phyloP scores from a whole-genome alignment of 768 basidiomycete species.

The Boletellus ananas region DNA sequence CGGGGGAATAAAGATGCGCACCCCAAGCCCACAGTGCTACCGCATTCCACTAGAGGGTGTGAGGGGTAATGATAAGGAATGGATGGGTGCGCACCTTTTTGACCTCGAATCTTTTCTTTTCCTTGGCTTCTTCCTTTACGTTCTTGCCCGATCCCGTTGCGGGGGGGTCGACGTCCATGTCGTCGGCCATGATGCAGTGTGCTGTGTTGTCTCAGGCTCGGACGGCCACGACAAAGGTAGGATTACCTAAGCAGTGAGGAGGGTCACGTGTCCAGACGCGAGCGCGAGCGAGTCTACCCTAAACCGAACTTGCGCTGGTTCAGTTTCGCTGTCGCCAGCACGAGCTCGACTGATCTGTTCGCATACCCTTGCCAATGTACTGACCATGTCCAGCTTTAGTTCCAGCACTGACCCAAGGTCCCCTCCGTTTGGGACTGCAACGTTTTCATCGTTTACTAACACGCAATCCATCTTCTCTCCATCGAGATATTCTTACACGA shows the following conservation, averaged over 20 bases:
- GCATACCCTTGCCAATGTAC: conserved; percentile 26
- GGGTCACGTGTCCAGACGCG: conserved; percentile 38
- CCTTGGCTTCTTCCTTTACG: conserved; percentile 53
- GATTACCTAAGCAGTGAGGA: conserved; percentile 15
- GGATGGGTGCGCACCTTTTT: conserved; percentile 75
- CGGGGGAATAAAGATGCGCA: conserved; percentile 32
- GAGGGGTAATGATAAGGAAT: neutral
- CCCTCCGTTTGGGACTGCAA: conserved; percentile 58
- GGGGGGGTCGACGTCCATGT: conserved; percentile 67
- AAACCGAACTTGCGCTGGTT: conserved; percentile 26
- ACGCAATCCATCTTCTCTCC: conserved; percentile 56
- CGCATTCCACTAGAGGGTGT: conserved; percentile 83
- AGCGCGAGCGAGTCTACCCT: conserved; percentile 39
- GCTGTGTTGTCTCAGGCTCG: neutral
- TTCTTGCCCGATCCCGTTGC: conserved; percentile 39
- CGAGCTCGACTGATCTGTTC: neutral
- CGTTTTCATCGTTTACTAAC: conserved; percentile 49
- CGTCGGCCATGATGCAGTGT: conserved; percentile 46
- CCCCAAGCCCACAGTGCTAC: conserved; percentile 99
- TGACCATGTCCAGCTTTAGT: conserved; percentile 39
- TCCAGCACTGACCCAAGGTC: conserved; percentile 50
- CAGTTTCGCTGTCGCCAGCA: conserved; percentile 21
- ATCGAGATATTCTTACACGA: conserved; percentile 55
- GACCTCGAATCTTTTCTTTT: conserved; percentile 91
- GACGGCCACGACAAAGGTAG: neutral